phyloP scores from a whole-genome alignment of 306 rosid species.

The barrel medic (Medicago truncatula) region MtrunA17r5.0-ANR NC_053045.1:51150501-51151000 shows the following conservation, averaged over 20 bases:
- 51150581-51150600: too few species aligned
- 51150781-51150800: conserved; percentile 50
- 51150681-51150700: conserved; percentile 54
- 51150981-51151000: too few species aligned
- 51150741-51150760: conserved; percentile 48
- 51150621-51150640: conserved; percentile 51
- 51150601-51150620: not conserved
- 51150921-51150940: too few species aligned
- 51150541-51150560: not conserved
- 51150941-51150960: too few species aligned
- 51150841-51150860: conserved; percentile 73
- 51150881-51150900: not conserved
- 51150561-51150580: not conserved
- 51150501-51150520: conserved; percentile 42
- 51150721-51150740: conserved; percentile 65
- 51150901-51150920: too few species aligned
- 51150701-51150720: conserved; percentile 58
- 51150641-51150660: conserved; percentile 45
- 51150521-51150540: not conserved
- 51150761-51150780: conserved; percentile 62
- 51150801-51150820: conserved; percentile 61
- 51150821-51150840: conserved; percentile 59
- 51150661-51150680: conserved; percentile 54
- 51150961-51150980: too few species aligned
- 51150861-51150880: not conserved